Base-by-base conservation (phyloP, 106 monocot species). In the Agapanthus africanus region DNA sequence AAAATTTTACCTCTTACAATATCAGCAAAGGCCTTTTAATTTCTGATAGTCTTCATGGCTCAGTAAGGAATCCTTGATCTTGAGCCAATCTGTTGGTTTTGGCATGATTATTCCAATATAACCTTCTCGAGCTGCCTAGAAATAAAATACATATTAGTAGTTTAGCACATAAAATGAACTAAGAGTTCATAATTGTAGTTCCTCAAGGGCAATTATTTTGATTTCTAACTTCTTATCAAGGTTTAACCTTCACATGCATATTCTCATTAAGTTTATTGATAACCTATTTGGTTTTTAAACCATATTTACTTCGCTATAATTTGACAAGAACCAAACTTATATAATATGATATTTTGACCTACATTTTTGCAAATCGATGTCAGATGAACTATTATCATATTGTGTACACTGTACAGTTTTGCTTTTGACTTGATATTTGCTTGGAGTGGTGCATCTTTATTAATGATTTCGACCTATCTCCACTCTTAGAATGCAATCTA, bases 41-140 rank as follows among this genome's bases (percentile, higher is more conserved):
- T 87, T 92, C 68, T 71, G 84, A 72, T 87, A 92, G 26, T 92
- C 92, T 52, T 92, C 87, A 63, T 74, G 52, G 44, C 56, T 84
- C 73, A 99, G 57, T 28, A 99, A 83, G 11, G 89, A 82, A 76
- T 81, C 82, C 46, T 85, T 99, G 21, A 87, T 74, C 63, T 92
- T 89, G 54, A 79, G 41, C 89, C 89, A 99, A 63, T 99, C 97
- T 70, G 76, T 47, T 61, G 86, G 87, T 69, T 79, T 99, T 40
- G 97, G 97, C 92, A 92, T 89, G 40, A 99, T 82, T 40, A 99
- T 85, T 77, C 89, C 92, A 71, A 99, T 71, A 71, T 90, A 99
- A 40, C 92, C 97, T 83, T 99, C 97, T 77, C 97, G 84, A 63
- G 87, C 86, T 25, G 92, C 80, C 97, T 99, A 76, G 30, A 50